A percentile compares a stretch with the other conserved stretches of the same genome.
Evolutionary conservation across 805 yeast genomes (phyloP).

Genomic region (Myxozyma geophila): DNA sequence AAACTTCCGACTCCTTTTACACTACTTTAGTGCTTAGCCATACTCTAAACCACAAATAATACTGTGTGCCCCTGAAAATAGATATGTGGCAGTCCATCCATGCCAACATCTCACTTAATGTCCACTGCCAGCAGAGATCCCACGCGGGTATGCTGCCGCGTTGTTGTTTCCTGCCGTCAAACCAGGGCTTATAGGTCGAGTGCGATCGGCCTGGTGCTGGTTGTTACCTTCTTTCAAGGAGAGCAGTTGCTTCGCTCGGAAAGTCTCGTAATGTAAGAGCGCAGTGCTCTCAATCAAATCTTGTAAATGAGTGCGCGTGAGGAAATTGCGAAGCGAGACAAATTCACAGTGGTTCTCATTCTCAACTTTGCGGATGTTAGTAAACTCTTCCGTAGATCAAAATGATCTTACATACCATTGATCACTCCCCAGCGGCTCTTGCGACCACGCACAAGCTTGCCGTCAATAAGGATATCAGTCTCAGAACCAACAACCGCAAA

Average conservation of each 20-base stretch:
- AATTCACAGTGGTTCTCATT: conserved; percentile 96
- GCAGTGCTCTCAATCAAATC: conserved; percentile 94
- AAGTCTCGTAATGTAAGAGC: conserved; percentile 84
- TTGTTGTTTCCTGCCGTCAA: not conserved
- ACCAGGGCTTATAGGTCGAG: conserved; percentile 30
- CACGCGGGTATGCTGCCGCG: conserved; percentile 6
- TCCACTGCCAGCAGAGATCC: not conserved
- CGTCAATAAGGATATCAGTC: conserved; percentile 71
- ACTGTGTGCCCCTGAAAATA: no score
- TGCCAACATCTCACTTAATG: no score
- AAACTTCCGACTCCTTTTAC: conserved; percentile 8
- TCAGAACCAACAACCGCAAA: conserved; percentile 95
- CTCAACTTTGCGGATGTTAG: conserved; percentile 56
- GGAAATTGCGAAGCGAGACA: conserved; percentile 88
- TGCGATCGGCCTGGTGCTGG: conserved; percentile 9
- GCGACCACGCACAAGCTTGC: conserved; percentile 84
- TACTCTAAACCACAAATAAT: no score
- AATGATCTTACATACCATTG: conserved; percentile 47
- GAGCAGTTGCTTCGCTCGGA: conserved; percentile 90
- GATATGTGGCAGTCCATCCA: no score
- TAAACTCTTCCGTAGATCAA: not conserved
- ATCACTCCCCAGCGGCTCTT: conserved; percentile 92
- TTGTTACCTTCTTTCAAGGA: conserved; percentile 76
- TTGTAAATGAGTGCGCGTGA: conserved; percentile 93
- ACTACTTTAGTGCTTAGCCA: conserved; percentile 1